Evolutionary conservation across 371 early-diverging fungal genomes (phyloP).

Genomic region (Phascolomyces articulosus): DNA sequence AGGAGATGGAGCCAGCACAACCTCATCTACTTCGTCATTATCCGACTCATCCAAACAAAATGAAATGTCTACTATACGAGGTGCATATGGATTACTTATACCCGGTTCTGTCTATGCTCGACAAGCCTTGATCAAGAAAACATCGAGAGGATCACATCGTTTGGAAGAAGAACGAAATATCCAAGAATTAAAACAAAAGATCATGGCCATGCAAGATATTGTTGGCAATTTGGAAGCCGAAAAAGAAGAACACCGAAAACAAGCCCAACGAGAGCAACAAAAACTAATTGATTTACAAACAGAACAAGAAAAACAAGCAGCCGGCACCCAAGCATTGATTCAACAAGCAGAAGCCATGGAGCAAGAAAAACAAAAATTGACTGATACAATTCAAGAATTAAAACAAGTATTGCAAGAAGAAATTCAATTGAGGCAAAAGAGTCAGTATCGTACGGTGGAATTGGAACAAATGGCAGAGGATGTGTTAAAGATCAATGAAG

Average conservation of each 20-base stretch:
- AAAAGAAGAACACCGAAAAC: neutral
- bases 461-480: neutral
- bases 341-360: neutral
- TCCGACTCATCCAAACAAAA: neutral
- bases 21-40: neutral
- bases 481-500: neutral
- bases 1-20: too few species aligned
- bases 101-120: neutral
- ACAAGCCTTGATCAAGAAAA: neutral
- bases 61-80: neutral
- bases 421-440: neutral
- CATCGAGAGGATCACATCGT: neutral
- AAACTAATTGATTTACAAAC: neutral
- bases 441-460: neutral
- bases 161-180: neutral
- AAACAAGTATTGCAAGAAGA: neutral
- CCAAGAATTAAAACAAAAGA: neutral
- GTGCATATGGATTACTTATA: neutral
- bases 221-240: neutral
- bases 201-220: neutral
- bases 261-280: neutral
- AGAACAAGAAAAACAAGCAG: neutral
- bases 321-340: neutral
- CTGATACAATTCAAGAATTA: neutral
- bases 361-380: neutral